Percentiles rank a stretch among this genome's conserved stretches.
These are phyloP conservation scores for Plectosphaerella sp. DNA, from an alignment of 2,329 filamentous ascomycete species.

Conservation along the genomic window DNA sequence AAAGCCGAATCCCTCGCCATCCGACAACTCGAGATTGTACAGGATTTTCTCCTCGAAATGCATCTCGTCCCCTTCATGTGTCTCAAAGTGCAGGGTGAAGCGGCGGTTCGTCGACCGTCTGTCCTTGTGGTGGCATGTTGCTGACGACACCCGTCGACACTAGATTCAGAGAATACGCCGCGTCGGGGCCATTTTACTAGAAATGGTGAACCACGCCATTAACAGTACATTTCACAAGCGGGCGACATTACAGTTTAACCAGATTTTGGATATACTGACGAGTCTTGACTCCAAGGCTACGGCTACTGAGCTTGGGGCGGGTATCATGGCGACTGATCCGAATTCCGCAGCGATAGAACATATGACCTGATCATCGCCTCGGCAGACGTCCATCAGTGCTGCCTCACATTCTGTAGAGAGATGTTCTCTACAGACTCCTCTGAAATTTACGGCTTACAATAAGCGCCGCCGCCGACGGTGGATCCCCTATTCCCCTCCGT, in stretches of 20 bases:
- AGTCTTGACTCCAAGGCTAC: background rate
- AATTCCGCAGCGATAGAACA: background rate
- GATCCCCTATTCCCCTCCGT: too few species aligned
- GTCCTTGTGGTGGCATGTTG: background rate
- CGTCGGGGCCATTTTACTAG: background rate
- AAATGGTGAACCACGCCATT: background rate
- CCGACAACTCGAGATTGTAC: background rate
- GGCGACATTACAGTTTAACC: background rate
- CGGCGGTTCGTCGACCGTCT: background rate
- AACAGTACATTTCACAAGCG: background rate
- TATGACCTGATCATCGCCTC: background rate
- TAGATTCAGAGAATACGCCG: background rate
- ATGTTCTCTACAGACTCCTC: too few species aligned
- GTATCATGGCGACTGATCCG: background rate
- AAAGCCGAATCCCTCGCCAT: background rate
- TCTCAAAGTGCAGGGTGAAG: slow-evolving; percentile 1
- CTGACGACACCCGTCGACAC: background rate
- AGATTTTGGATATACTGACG: background rate
- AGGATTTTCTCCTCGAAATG: background rate
- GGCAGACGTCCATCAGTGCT: too few species aligned
- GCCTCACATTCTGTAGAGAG: too few species aligned
- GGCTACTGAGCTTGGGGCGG: background rate
- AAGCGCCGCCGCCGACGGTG: too few species aligned
- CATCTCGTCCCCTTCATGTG: background rate
- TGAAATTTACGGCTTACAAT: too few species aligned